phyloP scores from a whole-genome alignment of 257 asterid species.

The Nicotiana tomentosiformis region DNA sequence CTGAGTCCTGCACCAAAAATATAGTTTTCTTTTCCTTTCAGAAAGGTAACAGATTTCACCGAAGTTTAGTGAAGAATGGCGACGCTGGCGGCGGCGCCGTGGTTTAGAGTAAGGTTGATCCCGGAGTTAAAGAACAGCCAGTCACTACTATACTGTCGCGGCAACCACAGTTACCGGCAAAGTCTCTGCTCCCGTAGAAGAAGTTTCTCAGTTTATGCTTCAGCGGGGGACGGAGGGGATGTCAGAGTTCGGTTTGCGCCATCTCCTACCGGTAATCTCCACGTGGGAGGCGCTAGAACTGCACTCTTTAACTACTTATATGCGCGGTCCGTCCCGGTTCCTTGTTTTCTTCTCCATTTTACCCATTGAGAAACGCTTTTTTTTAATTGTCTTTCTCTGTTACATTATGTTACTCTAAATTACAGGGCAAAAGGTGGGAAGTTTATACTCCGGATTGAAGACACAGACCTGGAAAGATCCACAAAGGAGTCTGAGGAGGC shows the following conservation, averaged over 20 bases:
- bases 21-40: too few relatives aligned
- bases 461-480: conserved; percentile 89
- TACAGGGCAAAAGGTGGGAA: conserved; percentile 77
- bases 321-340: conserved; percentile 29
- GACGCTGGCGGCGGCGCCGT: conserved; percentile 38
- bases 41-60: too few relatives aligned
- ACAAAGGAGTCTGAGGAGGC: conserved; percentile 95
- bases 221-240: conserved; percentile 24
- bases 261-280: conserved; percentile 97
- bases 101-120: conserved; percentile 31
- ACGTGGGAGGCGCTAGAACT: conserved; percentile 97
- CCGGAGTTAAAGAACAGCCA: conserved; percentile 8
- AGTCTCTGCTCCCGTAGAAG: conserved; percentile 22
- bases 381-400: neutral
- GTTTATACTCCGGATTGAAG: conserved; percentile 87
- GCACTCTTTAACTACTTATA: conserved; percentile 91
- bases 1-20: neutral
- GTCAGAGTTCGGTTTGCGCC: conserved; percentile 95
- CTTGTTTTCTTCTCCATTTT: neutral
- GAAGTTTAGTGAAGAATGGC: conserved; percentile 25
- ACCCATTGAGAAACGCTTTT: neutral
- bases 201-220: conserved; percentile 40
- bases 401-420: neutral
- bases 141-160: neutral
- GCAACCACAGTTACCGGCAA: too few relatives aligned